Base-by-base conservation (phyloP, 331 rosid species). In the Malus hybrid region DNA sequence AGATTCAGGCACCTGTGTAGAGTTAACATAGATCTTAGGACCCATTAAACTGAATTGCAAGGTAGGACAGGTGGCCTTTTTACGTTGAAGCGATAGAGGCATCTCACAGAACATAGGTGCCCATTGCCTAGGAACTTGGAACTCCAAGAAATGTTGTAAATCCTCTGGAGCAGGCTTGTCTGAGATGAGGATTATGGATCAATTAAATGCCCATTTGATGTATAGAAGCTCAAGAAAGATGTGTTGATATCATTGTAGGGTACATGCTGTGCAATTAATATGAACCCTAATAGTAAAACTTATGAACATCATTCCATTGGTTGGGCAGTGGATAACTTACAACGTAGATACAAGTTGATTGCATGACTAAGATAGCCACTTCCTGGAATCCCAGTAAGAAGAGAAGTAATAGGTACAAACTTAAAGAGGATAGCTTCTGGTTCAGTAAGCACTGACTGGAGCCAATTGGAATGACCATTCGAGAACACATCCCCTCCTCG, bases 291-390 rank as follows among this genome's bases (percentile, higher is more conserved):
- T 19, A 11, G 48, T 19, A 70, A 67, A 74, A 33, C 74, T 52
- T 10, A 22, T 39, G 6, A 7, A 26, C 44, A 42, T 42, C 11
- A 44, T 16, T 16, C 34, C 33, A 29, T 29, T 60, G 20, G 42
- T 63, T 57, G 20, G 66, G 75, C 66, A 56, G 75, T 50, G 42
- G 78, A 75, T 39, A 67, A 80, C 93, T 15, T 93, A 93, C 98
- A 93, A 68, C 98, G 98, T 62, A 91, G 83, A 82, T 93, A 93
- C 87, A 93, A 83, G 87, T 93, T 93, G 80, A 93, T 91, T 71
- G 98, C 98, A 87, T 93, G 98, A 80, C 93, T 91, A 22, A 93
- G 98, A 88, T 91, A 93, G 76, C 98, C 98, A 75, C 96, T 91
- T 67, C 98, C 98, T 20, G 96, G 91, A 85, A 93, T 81, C 78